Conservation (phyloP, 192 early-diverging fungal genomes). For the Phycomyces nitens region DNA sequence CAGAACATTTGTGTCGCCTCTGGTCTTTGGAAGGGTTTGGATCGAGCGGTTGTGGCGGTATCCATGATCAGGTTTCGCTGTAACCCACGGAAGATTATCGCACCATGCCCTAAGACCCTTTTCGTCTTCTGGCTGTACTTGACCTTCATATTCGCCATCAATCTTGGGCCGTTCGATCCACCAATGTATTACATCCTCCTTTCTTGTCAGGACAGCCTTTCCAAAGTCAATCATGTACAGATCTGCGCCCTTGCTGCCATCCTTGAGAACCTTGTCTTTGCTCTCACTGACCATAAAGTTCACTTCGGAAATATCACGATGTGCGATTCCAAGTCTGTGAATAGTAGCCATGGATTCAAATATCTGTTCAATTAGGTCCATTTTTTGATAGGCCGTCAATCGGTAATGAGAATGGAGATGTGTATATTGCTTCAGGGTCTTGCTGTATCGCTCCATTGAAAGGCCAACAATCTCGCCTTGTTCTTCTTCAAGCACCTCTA, state of each 20-base stretch:
- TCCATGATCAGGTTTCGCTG: slow-evolving; percentile 51
- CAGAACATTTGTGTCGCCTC: slow-evolving; percentile 39
- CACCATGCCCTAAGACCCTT: slow-evolving; percentile 41
- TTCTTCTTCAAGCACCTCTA: slow-evolving; percentile 44
- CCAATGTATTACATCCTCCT: slow-evolving; percentile 42
- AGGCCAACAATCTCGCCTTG: slow-evolving; percentile 51
- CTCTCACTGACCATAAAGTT: slow-evolving; percentile 58
- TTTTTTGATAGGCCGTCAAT: slow-evolving; percentile 51
- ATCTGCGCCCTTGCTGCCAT: slow-evolving; percentile 40
- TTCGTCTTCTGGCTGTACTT: slow-evolving; percentile 32
- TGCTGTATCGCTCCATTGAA: slow-evolving; percentile 51
- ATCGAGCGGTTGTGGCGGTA: slow-evolving; percentile 55
- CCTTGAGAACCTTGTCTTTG: slow-evolving; percentile 29
- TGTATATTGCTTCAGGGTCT: slow-evolving; percentile 53
- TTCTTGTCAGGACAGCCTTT: slow-evolving; percentile 48
- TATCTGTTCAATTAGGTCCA: slow-evolving; percentile 48
- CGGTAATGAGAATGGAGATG: slow-evolving; percentile 46
- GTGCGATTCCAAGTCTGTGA: slow-evolving; percentile 49
- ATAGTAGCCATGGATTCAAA: slow-evolving; percentile 45
- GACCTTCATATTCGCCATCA: slow-evolving; percentile 26
- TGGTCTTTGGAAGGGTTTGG: slow-evolving; percentile 49
- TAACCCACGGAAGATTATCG: slow-evolving; percentile 41
- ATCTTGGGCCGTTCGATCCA: slow-evolving; percentile 30
- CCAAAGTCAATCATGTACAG: slow-evolving; percentile 60
- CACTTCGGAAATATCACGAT: slow-evolving; percentile 59